Base-by-base conservation (phyloP, 1,284 basidiomycete species). In the Tilletia caries region DNA sequence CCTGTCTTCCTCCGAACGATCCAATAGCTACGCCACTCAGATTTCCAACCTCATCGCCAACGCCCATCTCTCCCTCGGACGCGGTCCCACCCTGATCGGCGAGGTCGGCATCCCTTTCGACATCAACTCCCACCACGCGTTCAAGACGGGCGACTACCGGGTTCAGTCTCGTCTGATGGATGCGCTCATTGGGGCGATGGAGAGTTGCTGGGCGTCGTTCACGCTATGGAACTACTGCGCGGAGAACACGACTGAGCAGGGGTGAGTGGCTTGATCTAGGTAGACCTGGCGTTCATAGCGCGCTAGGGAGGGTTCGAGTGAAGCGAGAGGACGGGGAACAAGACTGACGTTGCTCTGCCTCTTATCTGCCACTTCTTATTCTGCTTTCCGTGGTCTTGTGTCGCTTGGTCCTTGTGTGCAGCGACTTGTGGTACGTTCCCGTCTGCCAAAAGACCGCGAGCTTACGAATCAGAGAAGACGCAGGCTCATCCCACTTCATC, bases 161-260 rank as follows among this genome's bases (percentile, higher is more conserved):
- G 81, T 79, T 74, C 85, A 85, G 67, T 74, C 76, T 37, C 70
- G 79, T n/a, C 75, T 84, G 67, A 66, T 85, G 23, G 79, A 84
- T 67, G 82, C 83, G 1, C 70, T 85, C 12, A 75, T 84, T 29
- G 67, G 65, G 5, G 83, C 75, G 0, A 77, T 84, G 72, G 83
- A 85, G 65, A 68, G 71, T 6, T 72, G 78, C n/a, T 62, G 76
- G 18, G 69, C 81, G 18, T 76, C 77, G 1, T 85, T 79, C 71
- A 84, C 83, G 2, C 84, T 97, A 27, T 97, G 95, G 95, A 93
- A 92, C 74, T 98, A 97, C 84, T 97, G 97, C 79, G 92, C 94
- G 0, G 86, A 87, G 67, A 97, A 97, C 83, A 87, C 88, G 48
- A 92, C 95, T 76, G 81, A 84, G 25, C 81, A 85, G 27, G 96